Evolutionary conservation across 441 rosid genomes (phyloP).

Genomic region (Raphanus hybrid): DNA sequence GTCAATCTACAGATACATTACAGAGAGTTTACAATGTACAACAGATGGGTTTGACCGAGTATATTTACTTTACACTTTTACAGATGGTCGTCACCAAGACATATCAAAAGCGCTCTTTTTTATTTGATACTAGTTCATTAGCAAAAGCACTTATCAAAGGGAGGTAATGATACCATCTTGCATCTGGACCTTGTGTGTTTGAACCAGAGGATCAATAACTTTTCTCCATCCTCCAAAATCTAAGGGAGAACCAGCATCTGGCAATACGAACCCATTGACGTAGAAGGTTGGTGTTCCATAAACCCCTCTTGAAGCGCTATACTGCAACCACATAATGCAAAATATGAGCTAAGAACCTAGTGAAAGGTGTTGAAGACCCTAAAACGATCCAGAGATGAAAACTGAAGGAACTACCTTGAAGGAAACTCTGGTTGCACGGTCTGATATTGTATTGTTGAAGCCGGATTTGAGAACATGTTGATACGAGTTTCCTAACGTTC

Average conservation of each 20-base stretch:
- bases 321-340: conserved; percentile 53
- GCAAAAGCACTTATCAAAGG: not conserved
- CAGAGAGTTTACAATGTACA: conserved; percentile 20
- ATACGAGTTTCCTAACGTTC: conserved; percentile 55
- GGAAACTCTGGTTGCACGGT: conserved; percentile 71
- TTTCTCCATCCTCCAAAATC: conserved; percentile 66
- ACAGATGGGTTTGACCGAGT: conserved; percentile 7
- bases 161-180: conserved; percentile 1
- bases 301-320: conserved; percentile 81
- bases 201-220: conserved; percentile 63
- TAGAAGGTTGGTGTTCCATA: conserved; percentile 78
- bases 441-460: conserved; percentile 56
- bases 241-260: conserved; percentile 55
- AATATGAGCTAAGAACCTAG: not conserved
- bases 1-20: conserved; percentile 10
- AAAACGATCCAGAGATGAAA: not conserved
- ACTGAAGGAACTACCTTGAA: conserved; percentile 62
- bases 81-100: not conserved
- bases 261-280: conserved; percentile 71
- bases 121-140: not conserved
- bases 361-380: conserved; percentile 1
- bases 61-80: not conserved
- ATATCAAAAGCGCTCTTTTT: not conserved
- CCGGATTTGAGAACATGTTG: conserved; percentile 55
- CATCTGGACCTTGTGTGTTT: conserved; percentile 23